phyloP scores from a whole-genome alignment of 192 early-diverging fungal species.

The Backusella liffmaniae region DNA sequence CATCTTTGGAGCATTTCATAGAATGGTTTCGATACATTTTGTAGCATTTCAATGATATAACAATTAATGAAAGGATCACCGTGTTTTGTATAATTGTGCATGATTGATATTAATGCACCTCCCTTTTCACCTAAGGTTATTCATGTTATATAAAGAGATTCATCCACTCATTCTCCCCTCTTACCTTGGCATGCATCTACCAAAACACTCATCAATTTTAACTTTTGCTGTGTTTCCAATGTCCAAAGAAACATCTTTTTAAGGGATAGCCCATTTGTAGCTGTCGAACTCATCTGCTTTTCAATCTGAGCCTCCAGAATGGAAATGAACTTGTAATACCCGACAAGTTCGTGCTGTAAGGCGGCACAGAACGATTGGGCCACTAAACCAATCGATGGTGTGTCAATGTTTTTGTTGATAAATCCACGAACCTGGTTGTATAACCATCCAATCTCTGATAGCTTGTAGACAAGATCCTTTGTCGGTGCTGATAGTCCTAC shows the following conservation, averaged over 20 bases:
- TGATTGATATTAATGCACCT: slow-evolving; percentile 67
- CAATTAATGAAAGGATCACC: slow-evolving; percentile 87
- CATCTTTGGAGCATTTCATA: slow-evolving; percentile 86
- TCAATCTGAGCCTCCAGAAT: slow-evolving; percentile 77
- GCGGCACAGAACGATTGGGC: slow-evolving; percentile 76
- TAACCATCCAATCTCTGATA: slow-evolving; percentile 81
- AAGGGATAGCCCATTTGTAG: slow-evolving; percentile 63
- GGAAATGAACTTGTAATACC: slow-evolving; percentile 87
- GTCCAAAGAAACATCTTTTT: slow-evolving; percentile 89
- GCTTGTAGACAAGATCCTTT: slow-evolving; percentile 57
- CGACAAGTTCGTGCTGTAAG: slow-evolving; percentile 74
- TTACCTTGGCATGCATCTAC: slow-evolving; percentile 62
- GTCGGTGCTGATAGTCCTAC: slow-evolving; percentile 57
- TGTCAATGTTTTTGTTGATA: slow-evolving; percentile 44
- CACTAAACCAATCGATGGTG: slow-evolving; percentile 52
- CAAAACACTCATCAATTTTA: slow-evolving; percentile 73
- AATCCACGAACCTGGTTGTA: slow-evolving; percentile 65
- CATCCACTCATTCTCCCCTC: background rate
- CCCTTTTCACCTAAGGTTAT: slow-evolving; percentile 55
- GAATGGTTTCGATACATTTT: slow-evolving; percentile 83
- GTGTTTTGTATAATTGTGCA: slow-evolving; percentile 84
- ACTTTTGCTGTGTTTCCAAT: slow-evolving; percentile 68
- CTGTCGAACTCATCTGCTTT: slow-evolving; percentile 31
- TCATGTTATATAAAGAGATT: background rate
- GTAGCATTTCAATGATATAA: slow-evolving; percentile 75